A percentile compares a stretch with the other conserved stretches of the same genome.
These are phyloP conservation scores for Ganoderma leucocontextum DNA, from an alignment of 1,284 basidiomycete species.

Conservation along the genomic window DNA sequence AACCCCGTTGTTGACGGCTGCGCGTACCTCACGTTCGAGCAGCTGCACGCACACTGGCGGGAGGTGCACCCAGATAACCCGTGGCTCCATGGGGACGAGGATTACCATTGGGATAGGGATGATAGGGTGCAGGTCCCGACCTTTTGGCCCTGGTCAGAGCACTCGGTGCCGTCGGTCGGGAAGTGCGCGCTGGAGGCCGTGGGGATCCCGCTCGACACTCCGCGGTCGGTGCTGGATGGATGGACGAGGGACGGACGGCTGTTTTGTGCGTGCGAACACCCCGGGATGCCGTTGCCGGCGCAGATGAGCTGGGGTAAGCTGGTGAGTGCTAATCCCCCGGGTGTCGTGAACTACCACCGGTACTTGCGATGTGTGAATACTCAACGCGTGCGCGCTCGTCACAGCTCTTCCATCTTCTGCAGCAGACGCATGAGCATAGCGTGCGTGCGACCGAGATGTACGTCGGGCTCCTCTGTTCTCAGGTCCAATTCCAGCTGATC, in stretches of 20 bases:
- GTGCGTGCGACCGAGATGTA: too few species aligned
- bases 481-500: too few species aligned
- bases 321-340: conserved; percentile 17
- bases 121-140: too few species aligned
- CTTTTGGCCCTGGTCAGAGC: too few species aligned
- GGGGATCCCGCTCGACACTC: background rate
- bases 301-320: conserved; percentile 11
- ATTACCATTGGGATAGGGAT: too few species aligned
- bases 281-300: conserved; percentile 8
- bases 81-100: background rate
- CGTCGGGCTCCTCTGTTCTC: too few species aligned
- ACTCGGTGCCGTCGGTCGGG: too few species aligned
- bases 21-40: conserved; percentile 2
- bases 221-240: background rate
- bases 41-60: conserved; percentile 17
- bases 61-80: background rate
- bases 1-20: background rate
- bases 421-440: too few species aligned
- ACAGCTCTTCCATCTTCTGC: too few species aligned
- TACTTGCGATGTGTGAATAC: too few species aligned
- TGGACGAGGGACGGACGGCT: conserved; percentile 1
- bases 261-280: conserved; percentile 21
- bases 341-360: too few species aligned
- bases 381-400: too few species aligned
- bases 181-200: background rate